Conservation (phyloP, 306 rosid genomes). For the Senna siamea region DNA sequence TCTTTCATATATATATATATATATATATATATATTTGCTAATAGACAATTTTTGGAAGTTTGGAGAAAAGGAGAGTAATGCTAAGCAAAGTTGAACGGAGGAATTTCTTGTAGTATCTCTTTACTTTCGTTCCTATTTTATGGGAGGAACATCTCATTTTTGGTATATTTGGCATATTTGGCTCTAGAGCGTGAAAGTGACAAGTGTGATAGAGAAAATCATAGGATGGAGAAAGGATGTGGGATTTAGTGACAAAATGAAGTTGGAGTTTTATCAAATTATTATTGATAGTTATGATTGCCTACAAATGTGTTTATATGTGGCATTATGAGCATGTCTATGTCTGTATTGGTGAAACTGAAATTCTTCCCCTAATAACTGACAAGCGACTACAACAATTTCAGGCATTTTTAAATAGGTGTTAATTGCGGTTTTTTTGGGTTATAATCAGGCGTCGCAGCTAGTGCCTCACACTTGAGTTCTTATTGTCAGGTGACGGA, state of each 20-base stretch:
- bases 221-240: too few relatives aligned
- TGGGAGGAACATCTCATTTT: too few relatives aligned
- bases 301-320: background rate
- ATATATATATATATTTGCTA: background rate
- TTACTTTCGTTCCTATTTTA: too few relatives aligned
- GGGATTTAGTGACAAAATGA: background rate
- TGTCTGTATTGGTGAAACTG: background rate
- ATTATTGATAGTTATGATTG: background rate
- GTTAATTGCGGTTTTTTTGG: background rate
- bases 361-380: background rate
- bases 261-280: background rate
- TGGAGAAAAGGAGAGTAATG: background rate
- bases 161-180: background rate
- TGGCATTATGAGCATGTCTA: background rate
- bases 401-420: background rate
- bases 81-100: background rate
- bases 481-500: constrained; percentile 36
- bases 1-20: too few relatives aligned
- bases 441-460: background rate
- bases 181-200: background rate
- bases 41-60: background rate
- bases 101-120: background rate
- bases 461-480: constrained; percentile 30
- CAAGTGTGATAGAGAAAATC: background rate
- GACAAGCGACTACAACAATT: background rate